Percentiles rank a stretch among this genome's conserved stretches.
Evolutionary conservation across 139 green algal species (phyloP).

Genomic region (Coelastrella sp.): DNA sequence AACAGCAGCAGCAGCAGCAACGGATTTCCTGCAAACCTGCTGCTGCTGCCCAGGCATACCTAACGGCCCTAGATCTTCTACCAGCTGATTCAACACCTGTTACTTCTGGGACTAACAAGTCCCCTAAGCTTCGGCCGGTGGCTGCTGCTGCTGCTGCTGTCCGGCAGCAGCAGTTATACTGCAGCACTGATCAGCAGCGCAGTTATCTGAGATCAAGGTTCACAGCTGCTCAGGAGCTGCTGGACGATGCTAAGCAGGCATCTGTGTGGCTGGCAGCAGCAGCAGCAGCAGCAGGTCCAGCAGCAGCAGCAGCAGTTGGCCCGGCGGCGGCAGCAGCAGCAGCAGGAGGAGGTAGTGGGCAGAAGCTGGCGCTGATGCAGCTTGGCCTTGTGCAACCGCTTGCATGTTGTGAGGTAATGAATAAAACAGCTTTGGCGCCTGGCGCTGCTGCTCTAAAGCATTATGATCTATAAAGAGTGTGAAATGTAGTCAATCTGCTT

Average conservation of each 20-base stretch:
- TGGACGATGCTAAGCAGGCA: constrained; percentile 5
- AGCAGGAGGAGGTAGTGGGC: background rate
- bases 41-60: background rate
- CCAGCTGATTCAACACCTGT: background rate
- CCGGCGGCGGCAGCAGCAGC: background rate
- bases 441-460: too few relatives aligned
- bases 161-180: background rate
- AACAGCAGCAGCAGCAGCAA: background rate
- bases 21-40: background rate
- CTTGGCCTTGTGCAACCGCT: background rate
- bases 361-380: background rate
- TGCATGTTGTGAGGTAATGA: background rate
- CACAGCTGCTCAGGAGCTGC: constrained; percentile 10
- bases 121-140: background rate
- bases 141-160: constrained; percentile 1
- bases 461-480: too few relatives aligned
- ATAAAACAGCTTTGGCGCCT: too few relatives aligned
- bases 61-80: constrained; percentile 1
- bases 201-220: background rate
- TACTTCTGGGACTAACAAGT: background rate
- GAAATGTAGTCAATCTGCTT: too few relatives aligned
- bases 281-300: constrained; percentile 17
- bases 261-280: constrained; percentile 1
- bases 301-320: background rate
- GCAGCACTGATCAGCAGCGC: background rate